These are phyloP conservation scores for Aspergillus fischeri DNA, from an alignment of 2,329 filamentous ascomycete genomes.

Conservation along the genomic window DNA sequence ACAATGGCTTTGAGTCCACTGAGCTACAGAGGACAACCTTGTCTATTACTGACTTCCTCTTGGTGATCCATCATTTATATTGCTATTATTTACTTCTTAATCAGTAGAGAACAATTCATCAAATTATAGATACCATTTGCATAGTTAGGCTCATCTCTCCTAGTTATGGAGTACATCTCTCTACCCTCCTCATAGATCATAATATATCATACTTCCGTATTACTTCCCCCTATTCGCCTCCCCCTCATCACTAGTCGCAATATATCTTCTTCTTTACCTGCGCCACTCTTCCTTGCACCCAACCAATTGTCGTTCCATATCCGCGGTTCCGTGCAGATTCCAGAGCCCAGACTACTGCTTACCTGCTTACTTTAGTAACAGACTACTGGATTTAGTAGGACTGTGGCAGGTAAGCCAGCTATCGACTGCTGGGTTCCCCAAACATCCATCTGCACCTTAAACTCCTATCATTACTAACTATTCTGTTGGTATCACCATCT, in stretches of 20 bases:
- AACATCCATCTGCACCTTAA: not conserved
- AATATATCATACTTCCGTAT: not conserved
- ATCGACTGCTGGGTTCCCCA: not conserved
- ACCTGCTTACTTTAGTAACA: not conserved
- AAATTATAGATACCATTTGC: not conserved
- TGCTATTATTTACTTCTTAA: not conserved
- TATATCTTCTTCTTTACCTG: not conserved
- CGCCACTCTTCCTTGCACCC: not conserved
- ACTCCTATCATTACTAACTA: not conserved
- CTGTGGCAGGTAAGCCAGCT: not conserved
- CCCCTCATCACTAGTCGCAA: not conserved
- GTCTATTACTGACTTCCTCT: not conserved
- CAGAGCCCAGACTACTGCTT: not conserved
- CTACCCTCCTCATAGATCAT: not conserved
- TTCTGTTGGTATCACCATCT: not conserved
- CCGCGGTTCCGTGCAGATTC: constrained; percentile 4
- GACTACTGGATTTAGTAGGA: not conserved
- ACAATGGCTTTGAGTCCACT: not conserved
- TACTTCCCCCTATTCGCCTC: not conserved
- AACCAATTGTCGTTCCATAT: not conserved
- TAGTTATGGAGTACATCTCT: not conserved
- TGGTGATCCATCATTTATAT: not conserved
- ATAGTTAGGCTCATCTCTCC: not conserved
- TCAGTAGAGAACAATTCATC: not conserved
- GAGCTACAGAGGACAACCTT: not conserved